Conservation (phyloP, 495 filamentous ascomycete species). For the Darksidea phi region DNA sequence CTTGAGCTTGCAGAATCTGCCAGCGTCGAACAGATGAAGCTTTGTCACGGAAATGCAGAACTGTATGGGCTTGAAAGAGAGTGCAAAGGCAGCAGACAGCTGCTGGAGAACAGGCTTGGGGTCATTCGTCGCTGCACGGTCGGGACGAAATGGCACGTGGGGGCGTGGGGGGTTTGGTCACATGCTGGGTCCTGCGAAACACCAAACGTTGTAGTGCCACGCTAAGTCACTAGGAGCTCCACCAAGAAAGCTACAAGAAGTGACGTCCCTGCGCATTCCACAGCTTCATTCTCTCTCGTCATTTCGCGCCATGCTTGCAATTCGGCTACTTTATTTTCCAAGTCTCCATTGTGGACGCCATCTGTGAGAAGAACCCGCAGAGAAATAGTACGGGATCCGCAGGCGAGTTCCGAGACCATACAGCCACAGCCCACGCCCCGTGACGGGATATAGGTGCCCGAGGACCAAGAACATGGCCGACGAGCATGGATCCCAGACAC, state of each 20-base stretch:
- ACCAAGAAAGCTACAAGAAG: conserved; percentile 1
- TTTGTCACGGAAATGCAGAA: not conserved
- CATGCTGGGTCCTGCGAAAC: conserved; percentile 15
- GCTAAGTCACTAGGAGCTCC: conserved; percentile 3
- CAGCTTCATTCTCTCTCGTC: not conserved
- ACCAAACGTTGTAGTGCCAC: conserved; percentile 17
- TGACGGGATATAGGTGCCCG: conserved; percentile 9
- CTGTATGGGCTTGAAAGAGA: not conserved
- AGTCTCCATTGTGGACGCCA: conserved; percentile 7
- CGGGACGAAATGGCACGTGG: conserved; percentile 6
- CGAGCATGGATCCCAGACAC: conserved; percentile 3
- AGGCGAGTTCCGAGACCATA: conserved; percentile 4
- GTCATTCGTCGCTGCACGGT: conserved; percentile 19
- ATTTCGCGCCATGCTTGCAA: not conserved
- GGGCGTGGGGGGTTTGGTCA: conserved; percentile 18
- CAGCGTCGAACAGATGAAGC: not conserved
- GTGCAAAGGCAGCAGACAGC: not conserved
- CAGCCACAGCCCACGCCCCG: conserved; percentile 21
- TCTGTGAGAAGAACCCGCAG: not conserved
- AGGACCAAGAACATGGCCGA: conserved; percentile 18
- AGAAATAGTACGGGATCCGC: conserved; percentile 9
- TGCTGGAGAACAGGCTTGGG: conserved; percentile 3
- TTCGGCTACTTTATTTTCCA: not conserved
- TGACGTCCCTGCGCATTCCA: not conserved
- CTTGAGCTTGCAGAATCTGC: no score